Conservation (phyloP, 805 yeast species). For the Saccharomycopsis capsularis region DNA sequence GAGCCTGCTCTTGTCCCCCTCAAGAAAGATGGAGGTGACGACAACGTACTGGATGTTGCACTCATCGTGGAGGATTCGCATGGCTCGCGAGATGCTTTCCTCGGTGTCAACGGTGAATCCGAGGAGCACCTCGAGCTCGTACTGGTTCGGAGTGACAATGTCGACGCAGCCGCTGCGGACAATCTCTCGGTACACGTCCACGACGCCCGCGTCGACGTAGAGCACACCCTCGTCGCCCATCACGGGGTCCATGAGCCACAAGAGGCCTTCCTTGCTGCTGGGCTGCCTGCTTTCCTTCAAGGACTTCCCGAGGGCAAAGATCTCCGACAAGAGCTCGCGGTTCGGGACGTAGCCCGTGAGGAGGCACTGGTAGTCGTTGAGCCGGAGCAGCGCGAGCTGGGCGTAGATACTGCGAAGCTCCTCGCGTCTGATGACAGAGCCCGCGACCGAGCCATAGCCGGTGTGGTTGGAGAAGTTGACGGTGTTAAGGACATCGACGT, state of each 20-base stretch:
- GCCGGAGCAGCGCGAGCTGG: constrained; percentile 31
- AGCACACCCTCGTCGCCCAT: constrained; percentile 69
- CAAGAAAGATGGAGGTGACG: constrained; percentile 47
- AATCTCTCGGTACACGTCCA: constrained; percentile 51
- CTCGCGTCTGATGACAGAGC: constrained; percentile 37
- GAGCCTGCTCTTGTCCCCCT: constrained; percentile 21
- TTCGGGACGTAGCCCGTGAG: constrained; percentile 68
- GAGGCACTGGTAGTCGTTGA: constrained; percentile 43
- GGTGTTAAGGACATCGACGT: constrained; percentile 83
- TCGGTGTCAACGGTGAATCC: constrained; percentile 39
- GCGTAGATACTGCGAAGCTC: constrained; percentile 34
- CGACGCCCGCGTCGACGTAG: constrained; percentile 40
- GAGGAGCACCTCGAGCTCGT: constrained; percentile 70
- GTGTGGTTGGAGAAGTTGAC: constrained; percentile 90
- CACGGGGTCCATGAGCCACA: constrained; percentile 70
- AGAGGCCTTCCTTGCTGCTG: constrained; percentile 27
- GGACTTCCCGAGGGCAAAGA: constrained; percentile 31
- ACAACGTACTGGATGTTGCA: constrained; percentile 55
- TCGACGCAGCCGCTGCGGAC: constrained; percentile 46
- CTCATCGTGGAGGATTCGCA: constrained; percentile 40
- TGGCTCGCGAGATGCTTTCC: constrained; percentile 38
- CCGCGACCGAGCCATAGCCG: constrained; percentile 61
- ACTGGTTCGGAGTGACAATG: constrained; percentile 84
- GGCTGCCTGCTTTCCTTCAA: constrained; percentile 35
- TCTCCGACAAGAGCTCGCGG: constrained; percentile 37